phyloP scores from a whole-genome alignment of 164 flowering plant species.

The Chimonanthus praecox region DNA sequence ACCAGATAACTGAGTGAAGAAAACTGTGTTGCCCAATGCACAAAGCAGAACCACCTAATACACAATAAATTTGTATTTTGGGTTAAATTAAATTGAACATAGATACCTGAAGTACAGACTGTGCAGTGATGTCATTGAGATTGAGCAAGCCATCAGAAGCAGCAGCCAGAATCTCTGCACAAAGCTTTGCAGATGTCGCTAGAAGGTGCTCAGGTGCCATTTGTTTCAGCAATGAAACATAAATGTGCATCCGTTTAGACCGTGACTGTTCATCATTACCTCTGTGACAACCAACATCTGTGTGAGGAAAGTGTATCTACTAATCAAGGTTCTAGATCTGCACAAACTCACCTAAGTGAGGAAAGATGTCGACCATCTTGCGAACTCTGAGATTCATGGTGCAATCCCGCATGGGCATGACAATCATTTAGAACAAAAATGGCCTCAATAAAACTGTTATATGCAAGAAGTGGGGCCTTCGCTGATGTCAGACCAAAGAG shows the following conservation, averaged over 20 bases:
- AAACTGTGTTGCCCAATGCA: too few species aligned
- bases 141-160: conserved; percentile 89
- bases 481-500: conserved; percentile 32
- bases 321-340: conserved; percentile 1
- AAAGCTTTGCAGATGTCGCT: conserved; percentile 91
- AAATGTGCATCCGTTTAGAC: conserved; percentile 82
- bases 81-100: too few species aligned
- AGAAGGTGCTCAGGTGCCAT: conserved; percentile 98
- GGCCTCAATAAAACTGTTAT: conserved; percentile 97
- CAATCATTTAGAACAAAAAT: conserved; percentile 87
- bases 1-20: too few species aligned
- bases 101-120: conserved; percentile 78
- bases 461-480: conserved; percentile 96
- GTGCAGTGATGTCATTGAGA: conserved; percentile 60
- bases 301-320: neutral
- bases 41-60: too few species aligned
- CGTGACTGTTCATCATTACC: conserved; percentile 78
- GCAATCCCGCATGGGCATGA: conserved; percentile 50
- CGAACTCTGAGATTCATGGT: conserved; percentile 39
- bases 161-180: conserved; percentile 92
- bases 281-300: conserved; percentile 30
- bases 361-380: conserved; percentile 44
- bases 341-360: conserved; percentile 57
- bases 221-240: conserved; percentile 79
- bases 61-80: too few species aligned